Base-by-base conservation (phyloP, 164 flowering plant genomes). In the Umbilicus rupestris region DNA sequence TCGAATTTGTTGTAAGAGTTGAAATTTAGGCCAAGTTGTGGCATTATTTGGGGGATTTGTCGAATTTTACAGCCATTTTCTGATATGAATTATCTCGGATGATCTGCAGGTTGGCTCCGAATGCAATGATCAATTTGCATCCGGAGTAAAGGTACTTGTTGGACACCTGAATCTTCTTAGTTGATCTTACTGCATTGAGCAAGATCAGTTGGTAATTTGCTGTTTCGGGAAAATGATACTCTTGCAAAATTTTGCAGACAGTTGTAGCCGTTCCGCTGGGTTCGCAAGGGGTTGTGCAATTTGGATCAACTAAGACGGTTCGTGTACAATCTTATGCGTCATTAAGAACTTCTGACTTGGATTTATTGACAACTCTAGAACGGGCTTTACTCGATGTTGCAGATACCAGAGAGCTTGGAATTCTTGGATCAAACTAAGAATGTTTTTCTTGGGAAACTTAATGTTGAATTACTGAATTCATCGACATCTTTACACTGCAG, bases 231-330 rank as follows among this genome's bases (percentile, higher is more conserved):
- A n/a, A n/a, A n/a, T n/a, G n/a, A 39, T 62, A 44, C 19, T 72
- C 50, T 69, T 64, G 46, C n/a, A 29, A 65, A 42, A 35, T 66
- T 78, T 79, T 81, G 79, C 90, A 92, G 98, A 89, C 96, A 58
- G 73, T 92, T 76, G 89, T 77, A 17, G 77, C 83, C 17, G 79
- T 92, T 65, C 64, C 94, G 29, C 78, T 92, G 62, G 85, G 79
- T 69, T 78, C 81, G 9, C 76, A 69, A 14, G 87, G 95, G 9
- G 93, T 89, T 31, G 62, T 87, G 58, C 91, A 88, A 76, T 81
- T 92, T 72, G 98, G 96, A 72, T 86, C 98, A 63, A 80, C 81
- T 29, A 66, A 78, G 30, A 85, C 88, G 98, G 98, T 92, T 65
- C 57, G 83, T 66, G 39, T 28, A n/a, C n/a, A 28, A 12, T 9